phyloP scores from a whole-genome alignment of 495 filamentous ascomycete genomes.

The Bombardia bombarda region DNA sequence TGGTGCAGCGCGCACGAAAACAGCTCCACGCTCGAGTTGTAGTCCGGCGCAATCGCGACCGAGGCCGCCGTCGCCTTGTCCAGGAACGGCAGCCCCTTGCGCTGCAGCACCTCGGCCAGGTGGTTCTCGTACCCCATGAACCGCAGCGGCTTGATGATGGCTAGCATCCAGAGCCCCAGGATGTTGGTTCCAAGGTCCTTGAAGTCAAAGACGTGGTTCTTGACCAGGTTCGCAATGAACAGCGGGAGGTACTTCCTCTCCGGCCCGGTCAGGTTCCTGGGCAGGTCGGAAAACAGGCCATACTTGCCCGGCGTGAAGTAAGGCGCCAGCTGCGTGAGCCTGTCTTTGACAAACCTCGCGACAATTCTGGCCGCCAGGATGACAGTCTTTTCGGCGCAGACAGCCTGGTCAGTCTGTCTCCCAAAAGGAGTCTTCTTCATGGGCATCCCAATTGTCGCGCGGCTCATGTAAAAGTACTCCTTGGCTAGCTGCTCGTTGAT shows the following conservation, averaged over 20 bases:
- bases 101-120: constrained; percentile 29
- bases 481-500: constrained; percentile 31
- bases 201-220: constrained; percentile 31
- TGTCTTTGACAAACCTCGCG: constrained; percentile 30
- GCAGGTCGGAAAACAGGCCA: constrained; percentile 26
- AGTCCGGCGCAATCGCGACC: constrained; percentile 24
- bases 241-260: constrained; percentile 31
- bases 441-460: constrained; percentile 21
- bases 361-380: constrained; percentile 29
- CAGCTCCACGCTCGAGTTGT: constrained; percentile 30
- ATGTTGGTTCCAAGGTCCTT: constrained; percentile 27
- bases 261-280: constrained; percentile 17
- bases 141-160: constrained; percentile 29
- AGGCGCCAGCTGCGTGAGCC: constrained; percentile 29
- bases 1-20: constrained; percentile 29
- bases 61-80: constrained; percentile 18
- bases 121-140: constrained; percentile 34
- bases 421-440: not conserved
- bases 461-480: constrained; percentile 34
- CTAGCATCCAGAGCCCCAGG: constrained; percentile 29
- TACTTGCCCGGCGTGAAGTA: constrained; percentile 33
- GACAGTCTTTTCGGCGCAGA: constrained; percentile 32
- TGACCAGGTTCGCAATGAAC: constrained; percentile 31
- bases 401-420: constrained; percentile 19
- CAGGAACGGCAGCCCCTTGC: constrained; percentile 25